phyloP scores from a whole-genome alignment of 208 protist species.

The Crithidia brevicula region DNA sequence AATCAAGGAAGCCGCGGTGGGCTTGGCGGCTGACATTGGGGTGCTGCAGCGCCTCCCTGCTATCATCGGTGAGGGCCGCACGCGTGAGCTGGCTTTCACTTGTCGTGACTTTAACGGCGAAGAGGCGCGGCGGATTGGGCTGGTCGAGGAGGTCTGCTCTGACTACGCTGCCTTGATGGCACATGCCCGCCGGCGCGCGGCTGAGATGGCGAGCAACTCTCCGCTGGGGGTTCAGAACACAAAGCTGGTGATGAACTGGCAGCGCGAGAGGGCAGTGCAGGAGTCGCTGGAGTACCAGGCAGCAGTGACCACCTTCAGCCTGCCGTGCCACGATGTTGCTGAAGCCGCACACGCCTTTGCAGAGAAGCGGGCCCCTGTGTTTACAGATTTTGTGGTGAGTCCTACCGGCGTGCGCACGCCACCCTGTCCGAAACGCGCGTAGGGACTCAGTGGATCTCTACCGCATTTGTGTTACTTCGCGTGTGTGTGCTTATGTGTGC shows the following conservation, averaged over 20 bases:
- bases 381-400: constrained; percentile 65
- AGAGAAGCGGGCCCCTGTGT: constrained; percentile 51
- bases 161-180: constrained; percentile 53
- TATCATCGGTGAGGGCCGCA: constrained; percentile 75
- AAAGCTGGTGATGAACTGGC: constrained; percentile 74
- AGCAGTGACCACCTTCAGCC: constrained; percentile 61
- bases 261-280: constrained; percentile 40
- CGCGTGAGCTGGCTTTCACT: constrained; percentile 72
- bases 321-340: constrained; percentile 65
- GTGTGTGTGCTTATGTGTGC: too few species aligned
- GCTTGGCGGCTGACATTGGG: constrained; percentile 76
- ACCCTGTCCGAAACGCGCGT: too few species aligned
- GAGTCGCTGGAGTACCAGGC: constrained; percentile 63
- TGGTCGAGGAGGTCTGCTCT: constrained; percentile 69
- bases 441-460: too few species aligned
- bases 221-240: constrained; percentile 77
- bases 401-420: constrained; percentile 9
- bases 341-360: constrained; percentile 56
- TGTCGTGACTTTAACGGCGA: constrained; percentile 46
- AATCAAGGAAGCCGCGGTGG: constrained; percentile 70
- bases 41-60: constrained; percentile 63
- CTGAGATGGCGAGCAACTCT: constrained; percentile 59
- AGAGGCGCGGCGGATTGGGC: constrained; percentile 43
- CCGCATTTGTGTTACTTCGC: too few species aligned
- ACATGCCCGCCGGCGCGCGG: constrained; percentile 39